phyloP scores from a whole-genome alignment of 768 basidiomycete species.

The Tulasnella sp. region DNA sequence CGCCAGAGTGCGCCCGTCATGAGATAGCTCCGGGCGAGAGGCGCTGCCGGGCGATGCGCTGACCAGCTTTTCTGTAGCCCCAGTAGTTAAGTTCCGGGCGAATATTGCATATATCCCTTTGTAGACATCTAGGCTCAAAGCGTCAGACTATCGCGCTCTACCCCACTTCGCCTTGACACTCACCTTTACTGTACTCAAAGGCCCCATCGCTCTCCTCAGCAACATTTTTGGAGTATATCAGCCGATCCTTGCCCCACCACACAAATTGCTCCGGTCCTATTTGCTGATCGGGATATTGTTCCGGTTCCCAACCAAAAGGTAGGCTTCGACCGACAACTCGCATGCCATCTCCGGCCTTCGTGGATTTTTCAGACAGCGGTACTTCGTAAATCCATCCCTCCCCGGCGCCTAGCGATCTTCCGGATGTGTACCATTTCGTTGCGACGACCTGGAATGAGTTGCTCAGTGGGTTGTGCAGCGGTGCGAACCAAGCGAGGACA shows the following conservation, averaged over 20 bases:
- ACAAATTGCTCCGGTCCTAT: conserved; percentile 70
- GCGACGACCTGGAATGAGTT: conserved; percentile 44
- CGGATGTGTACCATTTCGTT: conserved; percentile 74
- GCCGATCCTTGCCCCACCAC: conserved; percentile 53
- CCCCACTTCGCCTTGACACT: not conserved
- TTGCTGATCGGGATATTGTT: conserved; percentile 62
- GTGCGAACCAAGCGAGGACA: not conserved
- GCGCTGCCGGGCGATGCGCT: conserved; percentile 64
- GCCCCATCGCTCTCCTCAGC: conserved; percentile 41
- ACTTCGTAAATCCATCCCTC: conserved; percentile 68
- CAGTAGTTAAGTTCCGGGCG: conserved; percentile 57
- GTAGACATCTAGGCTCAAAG: conserved; percentile 52
- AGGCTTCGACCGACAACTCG: conserved; percentile 54
- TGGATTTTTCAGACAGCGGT: conserved; percentile 39
- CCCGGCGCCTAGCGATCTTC: conserved; percentile 61
- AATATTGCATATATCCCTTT: conserved; percentile 68
- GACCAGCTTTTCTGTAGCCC: conserved; percentile 51
- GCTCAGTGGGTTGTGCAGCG: conserved; percentile 5
- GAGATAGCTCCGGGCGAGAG: conserved; percentile 64
- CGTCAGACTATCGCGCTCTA: not conserved
- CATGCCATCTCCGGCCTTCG: conserved; percentile 44
- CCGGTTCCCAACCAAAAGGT: conserved; percentile 57
- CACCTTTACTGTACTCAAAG: conserved; percentile 67
- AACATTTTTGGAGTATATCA: conserved; percentile 67
- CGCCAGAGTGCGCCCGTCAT: conserved; percentile 63